These are phyloP conservation scores for Colletotrichum theobromicola DNA, from an alignment of 2,329 filamentous ascomycete species.

Conservation along the genomic window DNA sequence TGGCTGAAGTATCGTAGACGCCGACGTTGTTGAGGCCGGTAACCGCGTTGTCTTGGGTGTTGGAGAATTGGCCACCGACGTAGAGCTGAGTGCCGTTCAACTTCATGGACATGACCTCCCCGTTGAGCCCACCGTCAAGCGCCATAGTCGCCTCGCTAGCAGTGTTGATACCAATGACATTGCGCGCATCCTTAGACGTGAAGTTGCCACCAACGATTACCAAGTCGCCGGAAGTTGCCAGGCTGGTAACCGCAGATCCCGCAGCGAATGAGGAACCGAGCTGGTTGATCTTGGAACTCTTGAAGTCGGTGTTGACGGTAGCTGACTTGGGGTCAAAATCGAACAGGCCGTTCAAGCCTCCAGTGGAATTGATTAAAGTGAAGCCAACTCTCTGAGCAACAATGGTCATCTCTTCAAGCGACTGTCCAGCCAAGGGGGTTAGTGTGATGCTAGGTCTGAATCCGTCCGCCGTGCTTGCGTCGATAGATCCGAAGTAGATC, in stretches of 20 bases:
- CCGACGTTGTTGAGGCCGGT: slow-evolving; percentile 78
- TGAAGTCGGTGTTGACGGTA: slow-evolving; percentile 66
- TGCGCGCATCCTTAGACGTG: slow-evolving; percentile 67
- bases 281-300: slow-evolving; percentile 75
- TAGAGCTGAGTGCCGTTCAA: slow-evolving; percentile 72
- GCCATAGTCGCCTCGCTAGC: slow-evolving; percentile 66
- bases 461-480: slow-evolving; percentile 66
- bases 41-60: slow-evolving; percentile 66
- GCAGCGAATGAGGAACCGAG: slow-evolving; percentile 74
- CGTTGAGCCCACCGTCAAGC: slow-evolving; percentile 78
- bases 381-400: slow-evolving; percentile 93
- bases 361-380: slow-evolving; percentile 73
- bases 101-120: slow-evolving; percentile 75
- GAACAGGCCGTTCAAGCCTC: slow-evolving; percentile 86
- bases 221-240: slow-evolving; percentile 68
- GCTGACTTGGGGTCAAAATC: slow-evolving; percentile 78
- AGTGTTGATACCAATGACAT: slow-evolving; percentile 77
- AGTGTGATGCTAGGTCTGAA: slow-evolving; percentile 86
- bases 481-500: slow-evolving; percentile 85
- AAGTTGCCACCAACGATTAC: slow-evolving; percentile 88
- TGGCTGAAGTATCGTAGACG: slow-evolving; percentile 71
- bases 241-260: slow-evolving; percentile 71
- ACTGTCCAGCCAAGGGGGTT: slow-evolving; percentile 69
- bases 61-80: slow-evolving; percentile 84
- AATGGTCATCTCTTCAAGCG: slow-evolving; percentile 68